Base-by-base conservation (phyloP, 1,139 yeast species). In the Suhomyces bolitotheri region DNA sequence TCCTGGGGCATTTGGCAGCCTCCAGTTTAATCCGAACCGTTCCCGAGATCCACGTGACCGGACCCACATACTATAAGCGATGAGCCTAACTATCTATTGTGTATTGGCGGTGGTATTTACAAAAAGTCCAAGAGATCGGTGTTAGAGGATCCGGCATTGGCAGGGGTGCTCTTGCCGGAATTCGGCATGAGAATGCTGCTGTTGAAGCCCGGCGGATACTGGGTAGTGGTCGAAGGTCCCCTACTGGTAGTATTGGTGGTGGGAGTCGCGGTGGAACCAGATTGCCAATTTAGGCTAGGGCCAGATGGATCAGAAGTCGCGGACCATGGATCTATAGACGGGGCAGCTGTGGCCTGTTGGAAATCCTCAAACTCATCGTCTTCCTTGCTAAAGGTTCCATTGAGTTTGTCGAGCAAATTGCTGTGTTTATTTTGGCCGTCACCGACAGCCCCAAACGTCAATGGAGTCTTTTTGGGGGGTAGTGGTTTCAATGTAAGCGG, bases 341-440 rank as follows among this genome's bases (percentile, higher is more conserved):
- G 11, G 30, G 34, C 36, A 9, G 14, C 23, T 2, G 39, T 41
- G 4, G 61, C 62, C 42, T 51, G 56, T 33, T 61, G 67, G 44
- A 62, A 62, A 15, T 59, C 64, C 32, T 56, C 60, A 37, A 61
- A 61, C 12, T 60, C 67, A 33, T 60, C 65, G 15, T 57, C 63
- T 13, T 51, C 59, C 5, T 47, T 46, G 14, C 20, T 23, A 29
- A 17, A 26, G 7, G 40, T 50, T 19, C 51, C 47, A 11, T 58
- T 44, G 36, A 61, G 45, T 2, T 57, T 46, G 27, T 46, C 46
- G 25, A 60, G 51, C 14, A 62, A 43, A 20, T 49, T 51, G 15
- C 38, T 36, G 28, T 40, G 33, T 8, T 30, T 33, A 23, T 47
- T 40, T 13, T 40, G 28, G 27, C 43, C 44, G 11, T 39, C 34